These are phyloP conservation scores for Nemania sp. DNA, from an alignment of 2,329 filamentous ascomycete species.

Conservation along the genomic window DNA sequence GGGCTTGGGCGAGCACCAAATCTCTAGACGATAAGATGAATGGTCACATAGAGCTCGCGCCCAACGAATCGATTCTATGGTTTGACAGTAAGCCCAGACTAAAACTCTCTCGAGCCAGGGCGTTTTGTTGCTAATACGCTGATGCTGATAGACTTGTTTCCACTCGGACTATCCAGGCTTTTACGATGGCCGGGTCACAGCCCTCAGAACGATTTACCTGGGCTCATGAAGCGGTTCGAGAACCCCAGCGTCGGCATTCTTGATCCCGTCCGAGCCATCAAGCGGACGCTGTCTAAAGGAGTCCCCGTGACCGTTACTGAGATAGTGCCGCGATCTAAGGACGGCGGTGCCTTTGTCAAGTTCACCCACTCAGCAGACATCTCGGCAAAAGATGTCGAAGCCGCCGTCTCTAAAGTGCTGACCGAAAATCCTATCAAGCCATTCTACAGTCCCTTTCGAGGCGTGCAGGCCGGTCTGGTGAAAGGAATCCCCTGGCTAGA, in stretches of 20 bases:
- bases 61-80: conserved; percentile 84
- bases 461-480: conserved; percentile 73
- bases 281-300: conserved; percentile 64
- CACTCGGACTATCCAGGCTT: conserved; percentile 66
- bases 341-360: conserved; percentile 89
- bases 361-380: conserved; percentile 42
- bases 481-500: conserved; percentile 90
- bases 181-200: conserved; percentile 52
- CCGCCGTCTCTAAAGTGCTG: conserved; percentile 64
- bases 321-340: conserved; percentile 81
- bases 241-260: conserved; percentile 53
- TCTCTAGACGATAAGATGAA: conserved; percentile 64
- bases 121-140: conserved; percentile 1
- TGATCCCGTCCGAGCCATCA: conserved; percentile 58
- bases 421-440: conserved; percentile 74
- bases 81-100: conserved; percentile 73
- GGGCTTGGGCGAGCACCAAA: conserved; percentile 46
- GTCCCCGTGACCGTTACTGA: conserved; percentile 73
- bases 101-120: background rate
- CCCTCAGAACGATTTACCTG: conserved; percentile 52
- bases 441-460: conserved; percentile 84
- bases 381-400: conserved; percentile 59
- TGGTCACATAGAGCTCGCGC: conserved; percentile 77
- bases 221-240: conserved; percentile 57
- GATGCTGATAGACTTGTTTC: conserved; percentile 72